phyloP scores from a whole-genome alignment of 148 eudicot species.

The Fagopyrum esculentum region DNA sequence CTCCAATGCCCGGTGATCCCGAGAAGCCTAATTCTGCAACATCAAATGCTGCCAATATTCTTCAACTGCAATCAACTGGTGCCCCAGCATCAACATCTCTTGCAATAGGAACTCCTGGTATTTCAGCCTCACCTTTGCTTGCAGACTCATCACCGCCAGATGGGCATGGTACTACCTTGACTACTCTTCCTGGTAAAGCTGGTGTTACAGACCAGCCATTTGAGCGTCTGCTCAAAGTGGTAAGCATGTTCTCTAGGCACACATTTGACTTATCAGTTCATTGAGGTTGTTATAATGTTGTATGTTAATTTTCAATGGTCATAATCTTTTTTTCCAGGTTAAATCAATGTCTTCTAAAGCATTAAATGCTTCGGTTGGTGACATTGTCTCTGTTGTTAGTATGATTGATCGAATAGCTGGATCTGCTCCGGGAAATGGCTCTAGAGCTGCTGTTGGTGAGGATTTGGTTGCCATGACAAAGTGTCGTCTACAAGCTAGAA shows the following conservation, averaged over 20 bases:
- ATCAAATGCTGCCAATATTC: slow-evolving; percentile 48
- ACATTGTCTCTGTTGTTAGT: slow-evolving; percentile 84
- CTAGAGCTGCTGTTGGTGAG: slow-evolving; percentile 96
- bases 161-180: slow-evolving; percentile 45
- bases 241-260: slow-evolving; percentile 21
- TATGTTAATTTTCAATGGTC: not conserved
- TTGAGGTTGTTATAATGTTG: not conserved
- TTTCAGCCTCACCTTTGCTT: slow-evolving; percentile 93
- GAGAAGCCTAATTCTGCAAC: slow-evolving; percentile 57
- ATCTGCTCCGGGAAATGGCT: slow-evolving; percentile 97
- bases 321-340: slow-evolving; percentile 39
- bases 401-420: slow-evolving; percentile 95
- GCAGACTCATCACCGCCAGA: slow-evolving; percentile 72
- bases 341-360: slow-evolving; percentile 69
- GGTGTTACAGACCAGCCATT: slow-evolving; percentile 72
- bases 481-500: slow-evolving; percentile 89
- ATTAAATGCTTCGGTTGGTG: slow-evolving; percentile 63
- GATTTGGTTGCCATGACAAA: slow-evolving; percentile 98
- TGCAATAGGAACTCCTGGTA: slow-evolving; percentile 96
- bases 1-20: slow-evolving; percentile 77
- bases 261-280: not conserved
- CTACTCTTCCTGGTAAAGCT: slow-evolving; percentile 61
- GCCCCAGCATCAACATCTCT: slow-evolving; percentile 54
- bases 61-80: slow-evolving; percentile 50
- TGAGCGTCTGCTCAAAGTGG: slow-evolving; percentile 81